Percentiles rank a stretch among this genome's conserved stretches.
Evolutionary conservation across 345 rosid genomes (phyloP).

Genomic region (rapeseed (Brassica napus)): DNA sequence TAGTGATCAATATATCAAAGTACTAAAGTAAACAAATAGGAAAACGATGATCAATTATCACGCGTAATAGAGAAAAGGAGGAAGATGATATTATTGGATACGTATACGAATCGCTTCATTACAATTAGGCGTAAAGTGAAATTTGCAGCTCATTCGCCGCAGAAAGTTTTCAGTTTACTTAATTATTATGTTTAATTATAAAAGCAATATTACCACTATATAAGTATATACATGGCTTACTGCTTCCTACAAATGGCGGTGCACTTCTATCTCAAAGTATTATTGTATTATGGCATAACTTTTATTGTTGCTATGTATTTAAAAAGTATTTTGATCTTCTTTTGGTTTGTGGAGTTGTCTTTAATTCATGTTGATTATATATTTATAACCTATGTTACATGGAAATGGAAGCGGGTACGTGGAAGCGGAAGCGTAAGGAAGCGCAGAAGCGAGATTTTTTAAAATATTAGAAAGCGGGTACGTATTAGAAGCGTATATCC

Average conservation of each 20-base stretch:
- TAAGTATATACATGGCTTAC: neutral
- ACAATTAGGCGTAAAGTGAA: constrained; percentile 41
- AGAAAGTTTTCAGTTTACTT: constrained; percentile 26
- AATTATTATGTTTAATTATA: neutral
- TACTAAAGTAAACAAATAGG: neutral
- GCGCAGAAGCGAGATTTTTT: no score
- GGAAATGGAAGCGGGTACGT: no score
- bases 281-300: constrained; percentile 17
- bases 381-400: no score
- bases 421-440: no score
- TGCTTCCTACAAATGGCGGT: constrained; percentile 30
- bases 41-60: constrained; percentile 31
- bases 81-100: constrained; percentile 45
- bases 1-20: neutral
- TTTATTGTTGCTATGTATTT: constrained; percentile 24
- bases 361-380: neutral
- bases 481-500: no score
- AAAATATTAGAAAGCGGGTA: no score
- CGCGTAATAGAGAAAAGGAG: constrained; percentile 47
- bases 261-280: constrained; percentile 26
- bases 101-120: constrained; percentile 35
- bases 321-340: neutral
- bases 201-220: constrained; percentile 1
- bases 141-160: constrained; percentile 43
- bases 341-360: constrained; percentile 1